Evolutionary conservation across 2,329 filamentous ascomycete species (phyloP), one percentile per base, ranked within the genome.

Genomic region (Paracoccidioides brasiliensis): DNA sequence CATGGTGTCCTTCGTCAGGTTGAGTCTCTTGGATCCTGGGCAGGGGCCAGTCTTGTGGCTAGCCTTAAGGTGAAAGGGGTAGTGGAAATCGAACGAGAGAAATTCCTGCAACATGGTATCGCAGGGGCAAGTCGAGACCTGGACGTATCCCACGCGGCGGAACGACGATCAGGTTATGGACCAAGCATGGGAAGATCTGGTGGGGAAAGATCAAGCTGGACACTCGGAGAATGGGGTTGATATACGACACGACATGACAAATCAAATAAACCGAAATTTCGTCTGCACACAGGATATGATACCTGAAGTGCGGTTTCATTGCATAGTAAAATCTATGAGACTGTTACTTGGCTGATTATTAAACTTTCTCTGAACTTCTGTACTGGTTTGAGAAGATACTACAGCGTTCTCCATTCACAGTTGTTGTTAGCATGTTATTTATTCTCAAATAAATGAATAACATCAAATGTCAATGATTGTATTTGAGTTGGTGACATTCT

Each of bases 21-120:
- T 0, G 78, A 84, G 57, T 79, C 78, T 5, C 67, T 85, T 4
- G 83, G 83, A 2, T 68, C 81, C 2, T 86, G 83, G 82, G 79
- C 78, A 4, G 83, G 83, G 5, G 82, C 79, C 3, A 84, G 81
- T 64, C 68, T 86, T 22, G 69, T 82, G 5, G 76, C 79, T 0
- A 78, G 77, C 58, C 67, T 84, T 60, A 79, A 80, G 53, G 74
- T 84, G 28, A 78, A 78, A 56, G 81, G 81, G 0, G 73, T 81
- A 48, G 78, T 83, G 5, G 82, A 85, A 66, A 76, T 85, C 22
- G 82, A 85, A 62, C 73, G 80, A 32, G 83, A 86, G 51, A 78
- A 78, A 45, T 86, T 83, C 61, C 65, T 84, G 41, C 71, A 74
- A 48, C 67, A 76, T 61, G 74, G 75, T 33, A 62, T 77, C 41